Evolutionary conservation across 2,329 filamentous ascomycete genomes (phyloP).

Genomic region (Pyrenochaeta sp.): DNA sequence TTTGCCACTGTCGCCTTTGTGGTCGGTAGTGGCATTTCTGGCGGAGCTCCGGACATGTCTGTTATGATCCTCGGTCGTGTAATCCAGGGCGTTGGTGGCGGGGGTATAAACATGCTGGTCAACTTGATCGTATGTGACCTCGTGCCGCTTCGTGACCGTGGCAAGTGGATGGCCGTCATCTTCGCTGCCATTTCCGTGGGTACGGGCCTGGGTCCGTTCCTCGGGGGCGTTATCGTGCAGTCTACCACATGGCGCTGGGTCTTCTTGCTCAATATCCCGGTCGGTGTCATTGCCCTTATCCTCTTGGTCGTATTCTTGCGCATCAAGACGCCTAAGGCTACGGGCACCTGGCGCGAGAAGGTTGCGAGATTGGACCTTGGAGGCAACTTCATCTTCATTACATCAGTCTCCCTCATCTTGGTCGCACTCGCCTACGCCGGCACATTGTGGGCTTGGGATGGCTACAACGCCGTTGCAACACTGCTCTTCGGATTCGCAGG

Average conservation of each 20-base stretch:
- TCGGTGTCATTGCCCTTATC: constrained; percentile 26
- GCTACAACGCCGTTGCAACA: constrained; percentile 48
- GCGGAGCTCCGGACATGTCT: constrained; percentile 52
- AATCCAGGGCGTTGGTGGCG: constrained; percentile 59
- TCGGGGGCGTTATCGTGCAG: constrained; percentile 26
- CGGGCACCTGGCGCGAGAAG: background rate
- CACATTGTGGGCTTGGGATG: constrained; percentile 49
- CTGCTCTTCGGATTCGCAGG: constrained; percentile 52
- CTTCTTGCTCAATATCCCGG: constrained; percentile 47
- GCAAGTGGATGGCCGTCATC: constrained; percentile 41
- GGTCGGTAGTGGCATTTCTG: constrained; percentile 61
- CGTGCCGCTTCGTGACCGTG: constrained; percentile 54
- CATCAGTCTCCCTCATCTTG: constrained; percentile 46
- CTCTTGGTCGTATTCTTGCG: constrained; percentile 43
- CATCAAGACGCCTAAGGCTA: constrained; percentile 40
- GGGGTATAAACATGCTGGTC: constrained; percentile 52
- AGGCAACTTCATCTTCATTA: constrained; percentile 53
- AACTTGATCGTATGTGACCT: constrained; percentile 58
- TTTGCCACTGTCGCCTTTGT: constrained; percentile 54
- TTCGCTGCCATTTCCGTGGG: constrained; percentile 17
- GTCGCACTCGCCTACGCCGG: constrained; percentile 55
- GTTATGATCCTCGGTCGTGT: constrained; percentile 62
- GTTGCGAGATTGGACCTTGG: constrained; percentile 46
- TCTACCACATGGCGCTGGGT: constrained; percentile 53
- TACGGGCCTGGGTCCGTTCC: constrained; percentile 20